phyloP scores from a whole-genome alignment of 1,284 basidiomycete genomes.

The Phellopilus nigrolimitatus region DNA sequence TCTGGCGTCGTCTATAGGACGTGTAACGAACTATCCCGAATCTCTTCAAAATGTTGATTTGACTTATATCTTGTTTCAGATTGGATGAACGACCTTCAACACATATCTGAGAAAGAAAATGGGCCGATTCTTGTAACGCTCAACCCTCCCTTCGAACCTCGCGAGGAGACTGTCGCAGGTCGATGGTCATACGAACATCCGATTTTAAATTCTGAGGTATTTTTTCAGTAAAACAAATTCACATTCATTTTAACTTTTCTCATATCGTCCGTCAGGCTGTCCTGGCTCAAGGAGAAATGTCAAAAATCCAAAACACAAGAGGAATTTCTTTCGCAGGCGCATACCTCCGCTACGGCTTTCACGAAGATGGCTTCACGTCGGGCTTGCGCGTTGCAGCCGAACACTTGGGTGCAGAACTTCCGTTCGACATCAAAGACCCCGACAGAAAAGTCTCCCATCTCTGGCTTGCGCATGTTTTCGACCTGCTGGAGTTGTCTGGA shows the following conservation, averaged over 20 bases:
- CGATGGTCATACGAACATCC: slow-evolving; percentile 69
- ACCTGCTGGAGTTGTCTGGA: slow-evolving; percentile 30
- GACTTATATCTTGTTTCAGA: slow-evolving; percentile 35
- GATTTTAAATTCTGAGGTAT: slow-evolving; percentile 46
- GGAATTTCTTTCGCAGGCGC: slow-evolving; percentile 75
- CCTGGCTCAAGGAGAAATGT: slow-evolving; percentile 50
- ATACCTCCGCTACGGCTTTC: slow-evolving; percentile 76
- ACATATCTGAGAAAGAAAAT: slow-evolving; percentile 51
- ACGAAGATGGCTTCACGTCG: slow-evolving; percentile 78
- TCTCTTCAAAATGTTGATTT: neutral
- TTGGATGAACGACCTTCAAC: slow-evolving; percentile 78
- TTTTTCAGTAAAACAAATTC: slow-evolving; percentile 14
- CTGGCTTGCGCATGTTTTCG: slow-evolving; percentile 28
- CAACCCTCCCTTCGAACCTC: slow-evolving; percentile 67
- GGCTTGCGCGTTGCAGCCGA: slow-evolving; percentile 45
- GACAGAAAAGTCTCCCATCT: slow-evolving; percentile 23
- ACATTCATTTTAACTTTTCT: neutral
- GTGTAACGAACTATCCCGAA: slow-evolving; percentile 34
- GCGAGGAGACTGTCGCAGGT: slow-evolving; percentile 42
- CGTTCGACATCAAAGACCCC: slow-evolving; percentile 31
- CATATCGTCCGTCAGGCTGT: slow-evolving; percentile 39
- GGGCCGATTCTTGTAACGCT: slow-evolving; percentile 77
- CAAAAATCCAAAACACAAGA: slow-evolving; percentile 58
- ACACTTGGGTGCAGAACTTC: slow-evolving; percentile 24
- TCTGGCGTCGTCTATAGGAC: slow-evolving; percentile 31